phyloP scores from a whole-genome alignment of 768 basidiomycete genomes.

The Tubosaeta sp. region DNA sequence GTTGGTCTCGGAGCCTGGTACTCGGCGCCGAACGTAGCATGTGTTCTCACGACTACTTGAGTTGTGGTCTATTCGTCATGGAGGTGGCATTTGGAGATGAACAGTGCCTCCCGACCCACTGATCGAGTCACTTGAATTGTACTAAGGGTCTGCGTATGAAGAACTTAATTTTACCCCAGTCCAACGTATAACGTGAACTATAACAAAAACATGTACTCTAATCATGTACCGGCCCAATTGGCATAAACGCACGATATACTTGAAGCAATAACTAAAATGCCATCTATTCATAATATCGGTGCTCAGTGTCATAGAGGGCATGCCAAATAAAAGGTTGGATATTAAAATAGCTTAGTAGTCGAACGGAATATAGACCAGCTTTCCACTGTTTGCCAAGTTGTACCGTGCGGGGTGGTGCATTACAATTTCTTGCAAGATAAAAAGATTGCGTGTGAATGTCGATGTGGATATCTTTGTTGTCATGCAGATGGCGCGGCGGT shows the following conservation, averaged over 20 bases:
- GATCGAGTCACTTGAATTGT: too few species aligned
- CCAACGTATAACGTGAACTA: slow-evolving; percentile 22
- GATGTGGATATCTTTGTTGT: slow-evolving; percentile 7
- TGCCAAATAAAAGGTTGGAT: slow-evolving; percentile 10
- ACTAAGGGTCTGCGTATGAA: not conserved
- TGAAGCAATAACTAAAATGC: slow-evolving; percentile 17
- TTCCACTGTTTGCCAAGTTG: slow-evolving; percentile 16
- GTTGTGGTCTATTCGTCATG: not conserved
- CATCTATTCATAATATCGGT: slow-evolving; percentile 9
- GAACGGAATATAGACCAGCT: slow-evolving; percentile 19
- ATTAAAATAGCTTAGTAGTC: slow-evolving; percentile 22
- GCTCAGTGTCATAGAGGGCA: slow-evolving; percentile 9
- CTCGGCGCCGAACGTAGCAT: not conserved
- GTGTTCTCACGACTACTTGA: not conserved
- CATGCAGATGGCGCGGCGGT: slow-evolving; percentile 19
- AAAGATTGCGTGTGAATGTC: slow-evolving; percentile 3
- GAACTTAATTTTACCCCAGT: slow-evolving; percentile 2
- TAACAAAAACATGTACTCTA: slow-evolving; percentile 20
- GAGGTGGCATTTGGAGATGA: not conserved
- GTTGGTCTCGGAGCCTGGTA: not conserved
- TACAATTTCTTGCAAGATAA: slow-evolving; percentile 9
- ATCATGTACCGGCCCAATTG: slow-evolving; percentile 8
- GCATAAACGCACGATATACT: slow-evolving; percentile 3
- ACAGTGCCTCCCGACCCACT: not conserved
- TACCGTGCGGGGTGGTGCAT: slow-evolving; percentile 8